Evolutionary conservation across 495 filamentous ascomycete species (phyloP).

Genomic region (Tuber melanosporum): DNA sequence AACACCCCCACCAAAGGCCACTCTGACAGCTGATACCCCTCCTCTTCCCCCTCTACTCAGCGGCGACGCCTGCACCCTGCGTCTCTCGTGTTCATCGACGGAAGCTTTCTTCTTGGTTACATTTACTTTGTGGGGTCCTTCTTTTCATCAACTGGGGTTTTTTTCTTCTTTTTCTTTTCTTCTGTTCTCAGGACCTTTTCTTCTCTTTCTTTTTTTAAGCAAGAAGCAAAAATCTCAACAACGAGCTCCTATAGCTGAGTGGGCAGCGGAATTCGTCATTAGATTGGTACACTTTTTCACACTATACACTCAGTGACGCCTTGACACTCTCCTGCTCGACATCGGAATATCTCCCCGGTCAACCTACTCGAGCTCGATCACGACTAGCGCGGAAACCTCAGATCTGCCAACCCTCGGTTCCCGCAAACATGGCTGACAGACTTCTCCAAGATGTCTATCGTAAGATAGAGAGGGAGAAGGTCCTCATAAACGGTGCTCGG

Average conservation of each 20-base stretch:
- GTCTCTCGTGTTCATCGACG: neutral
- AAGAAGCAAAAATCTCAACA: neutral
- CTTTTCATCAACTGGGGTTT: neutral
- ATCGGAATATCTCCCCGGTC: neutral
- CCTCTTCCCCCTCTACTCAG: neutral
- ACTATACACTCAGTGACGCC: neutral
- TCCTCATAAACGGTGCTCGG: constrained; percentile 87
- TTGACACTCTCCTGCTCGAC: neutral
- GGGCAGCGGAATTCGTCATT: constrained; percentile 5
- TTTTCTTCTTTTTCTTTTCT: neutral
- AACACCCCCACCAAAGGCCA: constrained; percentile 1
- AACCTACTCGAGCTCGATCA: neutral
- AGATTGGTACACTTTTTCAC: neutral
- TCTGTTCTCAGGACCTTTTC: neutral
- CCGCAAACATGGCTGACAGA: constrained; percentile 37
- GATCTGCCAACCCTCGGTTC: neutral
- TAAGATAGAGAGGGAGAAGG: constrained; percentile 98
- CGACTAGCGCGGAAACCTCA: neutral
- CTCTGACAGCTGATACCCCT: neutral
- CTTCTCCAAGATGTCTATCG: constrained; percentile 63
- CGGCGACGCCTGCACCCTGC: neutral
- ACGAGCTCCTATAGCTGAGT: neutral
- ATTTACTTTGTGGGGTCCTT: constrained; percentile 1
- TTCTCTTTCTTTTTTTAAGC: neutral
- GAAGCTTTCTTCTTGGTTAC: constrained; percentile 5